phyloP scores from a whole-genome alignment of 2,329 filamentous ascomycete genomes.

The Zymoseptoria pseudotritici region DNA sequence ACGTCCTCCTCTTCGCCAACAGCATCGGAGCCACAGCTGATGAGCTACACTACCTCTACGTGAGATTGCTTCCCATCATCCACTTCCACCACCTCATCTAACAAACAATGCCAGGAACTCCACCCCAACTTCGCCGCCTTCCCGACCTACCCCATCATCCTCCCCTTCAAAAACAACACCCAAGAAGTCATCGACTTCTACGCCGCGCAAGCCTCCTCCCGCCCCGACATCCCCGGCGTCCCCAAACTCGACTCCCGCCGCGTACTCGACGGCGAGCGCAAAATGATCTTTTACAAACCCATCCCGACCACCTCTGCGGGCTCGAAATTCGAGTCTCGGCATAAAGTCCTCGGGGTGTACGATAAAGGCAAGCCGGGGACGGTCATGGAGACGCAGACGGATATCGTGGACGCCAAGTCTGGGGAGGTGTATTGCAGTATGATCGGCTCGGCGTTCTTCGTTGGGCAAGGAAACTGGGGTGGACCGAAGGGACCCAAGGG shows the following conservation, averaged over 20 bases:
- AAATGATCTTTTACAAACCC: constrained; percentile 61
- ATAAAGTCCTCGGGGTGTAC: constrained; percentile 75
- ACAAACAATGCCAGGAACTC: constrained; percentile 57
- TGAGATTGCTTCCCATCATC: constrained; percentile 36
- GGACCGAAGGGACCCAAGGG: constrained; percentile 80
- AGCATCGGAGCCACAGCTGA: constrained; percentile 79
- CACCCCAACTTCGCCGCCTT: constrained; percentile 82
- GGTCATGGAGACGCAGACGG: constrained; percentile 71
- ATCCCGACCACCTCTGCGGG: constrained; percentile 66
- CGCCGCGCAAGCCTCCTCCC: constrained; percentile 45
- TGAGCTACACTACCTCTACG: constrained; percentile 89
- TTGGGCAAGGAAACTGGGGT: constrained; percentile 76
- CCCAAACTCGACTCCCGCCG: constrained; percentile 68
- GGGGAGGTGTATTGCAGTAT: constrained; percentile 66
- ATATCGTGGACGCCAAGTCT: constrained; percentile 62
- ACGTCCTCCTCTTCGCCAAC: constrained; percentile 81
- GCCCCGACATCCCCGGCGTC: constrained; percentile 59
- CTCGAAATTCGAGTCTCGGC: constrained; percentile 65
- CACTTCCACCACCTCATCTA: not conserved
- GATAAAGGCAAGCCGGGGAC: constrained; percentile 74
- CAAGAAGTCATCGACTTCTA: constrained; percentile 70
- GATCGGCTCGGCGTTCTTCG: constrained; percentile 67
- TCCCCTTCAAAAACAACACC: constrained; percentile 71
- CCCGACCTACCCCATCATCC: constrained; percentile 77
- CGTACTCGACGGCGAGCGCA: constrained; percentile 77